Conservation (phyloP, 805 yeast species). For the Nakazawaea laoshanensis region DNA sequence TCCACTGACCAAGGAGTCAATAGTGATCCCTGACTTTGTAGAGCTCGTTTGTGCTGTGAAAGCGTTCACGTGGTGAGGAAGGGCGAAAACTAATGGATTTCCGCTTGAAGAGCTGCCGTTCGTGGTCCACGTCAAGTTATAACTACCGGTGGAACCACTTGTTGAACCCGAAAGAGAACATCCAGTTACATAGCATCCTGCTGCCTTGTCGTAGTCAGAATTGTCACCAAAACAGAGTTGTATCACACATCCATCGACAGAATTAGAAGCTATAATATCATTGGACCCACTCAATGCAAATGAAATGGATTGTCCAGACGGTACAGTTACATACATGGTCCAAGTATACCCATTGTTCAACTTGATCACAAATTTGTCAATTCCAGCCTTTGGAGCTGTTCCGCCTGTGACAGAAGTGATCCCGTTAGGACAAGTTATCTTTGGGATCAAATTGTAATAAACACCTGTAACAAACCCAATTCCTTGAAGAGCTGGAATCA, state of each 20-base stretch:
- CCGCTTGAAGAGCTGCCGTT: conserved; percentile 39
- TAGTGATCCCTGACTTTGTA: conserved; percentile 22
- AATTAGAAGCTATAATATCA: conserved; percentile 32
- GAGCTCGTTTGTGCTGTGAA: conserved; percentile 21
- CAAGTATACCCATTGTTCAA: conserved; percentile 53
- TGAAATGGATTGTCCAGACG: conserved; percentile 26
- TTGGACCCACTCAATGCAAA: conserved; percentile 17
- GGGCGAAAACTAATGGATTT: conserved; percentile 35
- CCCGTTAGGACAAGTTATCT: conserved; percentile 57
- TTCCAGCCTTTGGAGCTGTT: conserved; percentile 28
- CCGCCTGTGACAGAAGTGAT: conserved; percentile 37
- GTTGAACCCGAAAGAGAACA: conserved; percentile 35
- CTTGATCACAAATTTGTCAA: conserved; percentile 36
- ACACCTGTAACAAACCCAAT: conserved; percentile 70
- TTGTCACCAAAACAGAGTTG: conserved; percentile 50
- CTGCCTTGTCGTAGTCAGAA: conserved; percentile 45
- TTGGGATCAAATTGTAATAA: conserved; percentile 45
- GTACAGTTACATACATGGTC: conserved; percentile 56
- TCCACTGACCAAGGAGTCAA: conserved; percentile 46
- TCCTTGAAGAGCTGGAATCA: conserved; percentile 69
- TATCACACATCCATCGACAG: conserved; percentile 41
- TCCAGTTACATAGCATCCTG: conserved; percentile 51
- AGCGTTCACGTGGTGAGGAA: conserved; percentile 42
- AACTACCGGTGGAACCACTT: conserved; percentile 26
- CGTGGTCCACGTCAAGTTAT: conserved; percentile 33